These are phyloP conservation scores for Erysimum pusillum DNA, from an alignment of 441 rosid genomes.

Conservation along the genomic window DNA sequence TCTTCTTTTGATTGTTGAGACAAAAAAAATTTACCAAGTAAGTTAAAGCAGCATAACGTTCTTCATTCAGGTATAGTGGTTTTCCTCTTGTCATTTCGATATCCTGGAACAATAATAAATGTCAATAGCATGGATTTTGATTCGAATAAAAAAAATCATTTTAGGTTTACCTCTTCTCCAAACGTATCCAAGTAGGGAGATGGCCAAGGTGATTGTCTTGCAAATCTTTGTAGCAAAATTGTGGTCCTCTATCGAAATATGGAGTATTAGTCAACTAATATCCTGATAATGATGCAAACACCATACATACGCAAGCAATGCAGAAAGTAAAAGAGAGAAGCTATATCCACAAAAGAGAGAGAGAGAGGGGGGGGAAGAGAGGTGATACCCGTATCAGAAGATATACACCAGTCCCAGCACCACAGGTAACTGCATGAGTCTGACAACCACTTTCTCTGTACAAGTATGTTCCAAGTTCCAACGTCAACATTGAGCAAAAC, in stretches of 20 bases:
- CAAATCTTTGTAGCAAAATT: constrained; percentile 84
- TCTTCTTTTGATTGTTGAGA: constrained; percentile 16
- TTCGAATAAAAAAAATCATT: neutral
- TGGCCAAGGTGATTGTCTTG: constrained; percentile 97
- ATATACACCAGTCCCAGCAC: constrained; percentile 93
- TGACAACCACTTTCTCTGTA: constrained; percentile 76
- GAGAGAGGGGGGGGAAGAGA: neutral
- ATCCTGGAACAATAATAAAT: constrained; percentile 63
- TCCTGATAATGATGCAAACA: constrained; percentile 22
- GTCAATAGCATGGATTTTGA: constrained; percentile 8
- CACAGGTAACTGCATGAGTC: constrained; percentile 83
- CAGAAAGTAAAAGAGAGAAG: constrained; percentile 17
- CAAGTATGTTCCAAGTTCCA: constrained; percentile 24
- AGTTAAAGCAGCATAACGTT: constrained; percentile 90
- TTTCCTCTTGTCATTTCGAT: constrained; percentile 81
- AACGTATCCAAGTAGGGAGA: constrained; percentile 93
- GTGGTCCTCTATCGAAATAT: constrained; percentile 72
- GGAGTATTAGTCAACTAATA: constrained; percentile 32
- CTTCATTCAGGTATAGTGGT: constrained; percentile 90
- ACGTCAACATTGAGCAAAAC: constrained; percentile 7
- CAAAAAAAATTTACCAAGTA: constrained; percentile 68
- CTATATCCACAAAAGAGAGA: constrained; percentile 30
- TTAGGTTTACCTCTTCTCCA: constrained; percentile 91
- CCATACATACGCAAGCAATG: constrained; percentile 17
- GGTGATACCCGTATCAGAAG: constrained; percentile 80